Percentiles rank a stretch among this genome's conserved stretches.
Conservation (phyloP, 371 early-diverging fungal genomes). For the Mucor saturninus region DNA sequence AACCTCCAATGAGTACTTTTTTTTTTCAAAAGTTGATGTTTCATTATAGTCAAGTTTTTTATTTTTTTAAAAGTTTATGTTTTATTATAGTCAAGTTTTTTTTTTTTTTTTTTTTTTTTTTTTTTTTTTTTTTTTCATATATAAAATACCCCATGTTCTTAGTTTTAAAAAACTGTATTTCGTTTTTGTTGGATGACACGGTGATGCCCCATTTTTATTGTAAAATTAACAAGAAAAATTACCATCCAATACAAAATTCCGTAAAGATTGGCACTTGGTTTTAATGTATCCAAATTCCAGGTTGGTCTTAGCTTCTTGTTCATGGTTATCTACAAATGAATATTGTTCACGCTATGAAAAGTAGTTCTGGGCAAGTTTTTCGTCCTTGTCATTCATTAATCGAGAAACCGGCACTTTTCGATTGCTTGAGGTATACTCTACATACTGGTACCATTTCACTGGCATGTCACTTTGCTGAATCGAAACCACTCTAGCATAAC, state of each 20-base stretch:
- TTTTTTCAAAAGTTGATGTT: too few species aligned
- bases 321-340: neutral
- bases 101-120: too few species aligned
- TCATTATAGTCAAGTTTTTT: too few species aligned
- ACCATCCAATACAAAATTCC: slow-evolving; percentile 12
- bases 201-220: too few species aligned
- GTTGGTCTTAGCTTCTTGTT: neutral
- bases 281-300: slow-evolving; percentile 18
- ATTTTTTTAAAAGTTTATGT: too few species aligned
- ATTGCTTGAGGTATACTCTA: neutral
- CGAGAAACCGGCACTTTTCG: neutral
- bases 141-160: too few species aligned
- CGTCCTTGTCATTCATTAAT: neutral
- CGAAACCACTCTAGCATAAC: slow-evolving; percentile 7
- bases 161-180: too few species aligned
- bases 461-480: neutral
- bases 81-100: too few species aligned
- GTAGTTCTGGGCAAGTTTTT: neutral
- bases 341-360: slow-evolving; percentile 6
- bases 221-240: slow-evolving; percentile 3
- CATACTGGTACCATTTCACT: slow-evolving; percentile 11
- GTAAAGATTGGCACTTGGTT: slow-evolving; percentile 8
- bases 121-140: too few species aligned
- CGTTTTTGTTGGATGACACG: neutral
- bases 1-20: too few species aligned